Evolutionary conservation across 202 grass and related monocot genomes (phyloP).

Genomic region (Tripidium arundinaceum): DNA sequence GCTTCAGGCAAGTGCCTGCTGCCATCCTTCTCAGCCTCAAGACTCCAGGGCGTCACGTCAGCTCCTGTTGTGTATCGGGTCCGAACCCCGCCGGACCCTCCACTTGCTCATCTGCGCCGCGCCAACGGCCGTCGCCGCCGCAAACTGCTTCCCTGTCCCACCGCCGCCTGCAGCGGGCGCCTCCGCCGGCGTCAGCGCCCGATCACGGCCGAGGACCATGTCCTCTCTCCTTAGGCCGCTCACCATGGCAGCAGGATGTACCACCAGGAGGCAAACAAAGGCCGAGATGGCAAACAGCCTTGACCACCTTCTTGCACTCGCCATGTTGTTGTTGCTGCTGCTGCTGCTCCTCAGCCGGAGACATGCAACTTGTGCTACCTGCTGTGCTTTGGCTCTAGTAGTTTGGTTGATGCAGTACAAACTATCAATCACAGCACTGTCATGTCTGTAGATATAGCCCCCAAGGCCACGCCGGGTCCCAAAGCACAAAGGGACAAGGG

Average conservation of each 20-base stretch:
- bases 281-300: conserved; percentile 29
- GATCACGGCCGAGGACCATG: conserved; percentile 3
- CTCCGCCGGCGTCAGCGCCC: background rate
- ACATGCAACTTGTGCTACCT: conserved; percentile 27
- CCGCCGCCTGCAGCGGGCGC: background rate
- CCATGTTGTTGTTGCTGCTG: conserved; percentile 29
- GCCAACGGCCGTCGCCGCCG: conserved; percentile 10
- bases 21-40: no score
- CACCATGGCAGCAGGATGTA: background rate
- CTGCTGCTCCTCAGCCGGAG: conserved; percentile 39
- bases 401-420: conserved; percentile 23
- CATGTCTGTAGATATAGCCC: conserved; percentile 51
- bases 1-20: no score
- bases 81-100: conserved; percentile 57
- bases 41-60: background rate
- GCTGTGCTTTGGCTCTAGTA: background rate
- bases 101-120: conserved; percentile 49
- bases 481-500: conserved; percentile 55
- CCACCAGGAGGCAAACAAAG: conserved; percentile 38
- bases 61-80: conserved; percentile 76
- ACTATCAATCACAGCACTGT: conserved; percentile 29
- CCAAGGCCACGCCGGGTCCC: conserved; percentile 28
- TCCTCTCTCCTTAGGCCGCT: conserved; percentile 40
- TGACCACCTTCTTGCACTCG: background rate
- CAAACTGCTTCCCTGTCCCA: conserved; percentile 10